Evolutionary conservation across 306 rosid genomes (phyloP).

Genomic region (Abrus precatorius): DNA sequence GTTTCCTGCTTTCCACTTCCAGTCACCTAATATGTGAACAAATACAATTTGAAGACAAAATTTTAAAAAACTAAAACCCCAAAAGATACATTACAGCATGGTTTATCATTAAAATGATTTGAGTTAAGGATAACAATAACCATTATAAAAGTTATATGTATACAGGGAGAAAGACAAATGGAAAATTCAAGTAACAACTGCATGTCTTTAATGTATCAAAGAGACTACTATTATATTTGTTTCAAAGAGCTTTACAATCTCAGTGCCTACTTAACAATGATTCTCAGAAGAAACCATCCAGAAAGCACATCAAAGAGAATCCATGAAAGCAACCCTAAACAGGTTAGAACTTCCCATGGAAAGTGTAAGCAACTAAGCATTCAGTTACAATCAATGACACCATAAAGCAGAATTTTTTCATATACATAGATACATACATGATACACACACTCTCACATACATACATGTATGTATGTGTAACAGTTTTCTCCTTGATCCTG

Average conservation of each 20-base stretch:
- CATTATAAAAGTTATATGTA: background rate
- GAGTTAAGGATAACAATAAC: slow-evolving; percentile 1
- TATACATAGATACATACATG: no score
- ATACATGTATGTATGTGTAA: no score
- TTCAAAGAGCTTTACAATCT: background rate
- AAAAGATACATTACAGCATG: slow-evolving; percentile 27
- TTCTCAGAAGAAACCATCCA: background rate
- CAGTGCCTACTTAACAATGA: background rate
- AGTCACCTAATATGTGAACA: slow-evolving; percentile 38
- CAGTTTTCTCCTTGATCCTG: background rate
- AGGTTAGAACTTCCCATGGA: background rate
- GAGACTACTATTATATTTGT: background rate
- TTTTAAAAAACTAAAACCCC: slow-evolving; percentile 18
- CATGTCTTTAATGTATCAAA: background rate
- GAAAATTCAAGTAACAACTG: background rate
- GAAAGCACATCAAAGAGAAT: background rate
- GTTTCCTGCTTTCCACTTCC: slow-evolving; percentile 34
- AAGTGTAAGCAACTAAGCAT: background rate
- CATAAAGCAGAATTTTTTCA: background rate
- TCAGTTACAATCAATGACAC: background rate
- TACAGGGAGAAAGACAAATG: background rate
- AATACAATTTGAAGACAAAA: slow-evolving; percentile 32
- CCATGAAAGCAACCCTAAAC: slow-evolving; percentile 13
- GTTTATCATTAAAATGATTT: background rate
- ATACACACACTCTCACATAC: no score